Percentiles rank a stretch among this genome's conserved stretches.
Evolutionary conservation across 768 basidiomycete species (phyloP).

Genomic region (Termitomyces sp.): DNA sequence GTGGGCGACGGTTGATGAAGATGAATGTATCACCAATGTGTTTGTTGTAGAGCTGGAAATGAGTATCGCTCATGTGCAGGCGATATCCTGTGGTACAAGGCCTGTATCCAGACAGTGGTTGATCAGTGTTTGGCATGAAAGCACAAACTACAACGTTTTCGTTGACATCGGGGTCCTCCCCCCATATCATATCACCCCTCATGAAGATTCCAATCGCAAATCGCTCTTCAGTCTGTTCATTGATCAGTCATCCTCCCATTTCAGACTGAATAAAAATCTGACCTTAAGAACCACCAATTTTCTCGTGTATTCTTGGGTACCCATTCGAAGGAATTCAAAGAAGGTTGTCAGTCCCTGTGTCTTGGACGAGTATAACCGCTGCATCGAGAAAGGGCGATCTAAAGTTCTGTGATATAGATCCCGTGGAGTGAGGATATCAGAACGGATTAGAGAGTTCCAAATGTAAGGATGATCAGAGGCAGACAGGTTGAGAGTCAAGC

Average conservation of each 20-base stretch:
- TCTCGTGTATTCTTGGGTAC: conserved; percentile 53
- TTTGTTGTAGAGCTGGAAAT: conserved; percentile 57
- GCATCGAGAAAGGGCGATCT: conserved; percentile 50
- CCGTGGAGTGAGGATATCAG: conserved; percentile 49
- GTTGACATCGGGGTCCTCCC: conserved; percentile 53
- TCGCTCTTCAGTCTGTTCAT: conserved; percentile 51
- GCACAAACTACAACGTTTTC: conserved; percentile 61
- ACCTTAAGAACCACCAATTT: conserved; percentile 61
- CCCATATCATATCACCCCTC: conserved; percentile 54
- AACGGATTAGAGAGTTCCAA: conserved; percentile 64
- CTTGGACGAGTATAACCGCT: conserved; percentile 58
- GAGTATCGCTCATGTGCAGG: conserved; percentile 52
- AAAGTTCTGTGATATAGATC: conserved; percentile 53
- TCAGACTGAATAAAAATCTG: not conserved
- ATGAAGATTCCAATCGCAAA: conserved; percentile 65
- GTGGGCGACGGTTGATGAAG: conserved; percentile 48
- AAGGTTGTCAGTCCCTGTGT: conserved; percentile 51
- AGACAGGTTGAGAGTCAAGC: conserved; percentile 34
- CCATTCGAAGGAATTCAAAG: conserved; percentile 57
- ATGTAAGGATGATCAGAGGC: conserved; percentile 42
- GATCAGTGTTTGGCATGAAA: conserved; percentile 53
- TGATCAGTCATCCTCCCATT: not conserved
- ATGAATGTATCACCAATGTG: conserved; percentile 53
- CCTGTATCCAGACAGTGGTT: conserved; percentile 43
- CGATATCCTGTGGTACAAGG: conserved; percentile 52